Evolutionary conservation across 2,329 filamentous ascomycete genomes (phyloP).

Genomic region (Atkinsonella hypoxylon): DNA sequence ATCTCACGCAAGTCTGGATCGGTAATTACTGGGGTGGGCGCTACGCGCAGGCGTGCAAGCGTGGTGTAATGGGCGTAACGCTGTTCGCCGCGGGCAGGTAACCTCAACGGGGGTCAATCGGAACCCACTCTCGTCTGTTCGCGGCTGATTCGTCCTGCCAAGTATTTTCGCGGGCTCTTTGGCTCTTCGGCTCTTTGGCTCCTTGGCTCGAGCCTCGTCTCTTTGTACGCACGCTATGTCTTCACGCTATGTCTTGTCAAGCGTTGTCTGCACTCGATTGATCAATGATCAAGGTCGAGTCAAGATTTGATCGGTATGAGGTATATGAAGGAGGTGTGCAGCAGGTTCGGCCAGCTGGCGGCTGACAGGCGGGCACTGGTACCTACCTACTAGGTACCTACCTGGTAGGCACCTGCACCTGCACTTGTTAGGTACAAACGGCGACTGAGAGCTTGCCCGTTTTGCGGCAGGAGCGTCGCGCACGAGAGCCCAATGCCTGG

Average conservation of each 20-base stretch:
- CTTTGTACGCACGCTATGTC: no score
- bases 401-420: not conserved
- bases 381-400: no score
- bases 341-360: not conserved
- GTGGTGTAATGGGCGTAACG: conserved; percentile 3
- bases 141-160: not conserved
- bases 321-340: no score
- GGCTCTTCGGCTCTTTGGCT: not conserved
- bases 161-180: not conserved
- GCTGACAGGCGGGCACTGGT: not conserved
- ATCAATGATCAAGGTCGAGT: not conserved
- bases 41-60: not conserved
- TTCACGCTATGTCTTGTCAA: no score
- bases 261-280: not conserved
- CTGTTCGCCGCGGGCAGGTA: not conserved
- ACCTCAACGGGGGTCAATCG: not conserved
- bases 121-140: not conserved
- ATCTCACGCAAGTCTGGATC: not conserved
- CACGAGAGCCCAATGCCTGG: no score
- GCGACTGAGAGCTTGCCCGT: no score
- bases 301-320: not conserved
- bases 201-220: not conserved
- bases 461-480: not conserved
- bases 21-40: not conserved
- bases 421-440: no score